Evolutionary conservation across 768 basidiomycete species (phyloP), one percentile per base, ranked within the genome.

Genomic region (Tylopilus subfusipes): DNA sequence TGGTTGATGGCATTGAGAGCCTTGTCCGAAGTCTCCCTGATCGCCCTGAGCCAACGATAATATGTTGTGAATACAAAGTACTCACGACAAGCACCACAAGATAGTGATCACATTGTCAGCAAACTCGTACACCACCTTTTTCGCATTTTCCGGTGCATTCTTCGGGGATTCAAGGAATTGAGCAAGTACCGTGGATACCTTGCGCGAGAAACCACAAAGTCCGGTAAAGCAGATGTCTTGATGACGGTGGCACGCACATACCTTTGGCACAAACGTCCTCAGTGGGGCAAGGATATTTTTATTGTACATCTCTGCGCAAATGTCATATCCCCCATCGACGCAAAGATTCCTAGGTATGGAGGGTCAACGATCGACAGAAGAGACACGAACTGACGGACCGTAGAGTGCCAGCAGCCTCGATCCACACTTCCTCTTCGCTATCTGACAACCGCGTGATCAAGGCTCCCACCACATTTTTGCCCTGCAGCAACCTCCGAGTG

Each of bases 271-370:
- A 62, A 92, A 90, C 0, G 80, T 78, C 61, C 78, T 83, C 54
- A 93, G 70, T 3, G 90, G 90, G 7, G 84, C 79, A 47, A 97
- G 75, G 42, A 97, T 85, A 61, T 90, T 91, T 75, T 97, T 97
- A 71, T 98, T 97, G 74, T 88, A 95, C 91, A 98, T 95, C 71
- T 97, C 93, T 2, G 89, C 92, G 63, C 94, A 95, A 44, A 97
- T 89, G 59, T 97, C 93, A 66, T 91, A 90, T 48, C 95, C 95
- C 16, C 94, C 95, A 66, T 98, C 95, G 64, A 98, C 86, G 64
- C 92, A 93, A 14, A 98, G 72, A 73, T 97, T 98, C 57, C 94
- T 97, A 63, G 31, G 11, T n/a, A 38, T 25, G 12, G 13, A 21
- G 47, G 19, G 31, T 62, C 50, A 61, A 54, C 48, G 39, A 52